Evolutionary conservation across 805 yeast species (phyloP), one percentile per base, ranked within the genome.

Genomic region (Pichia occidentalis): DNA sequence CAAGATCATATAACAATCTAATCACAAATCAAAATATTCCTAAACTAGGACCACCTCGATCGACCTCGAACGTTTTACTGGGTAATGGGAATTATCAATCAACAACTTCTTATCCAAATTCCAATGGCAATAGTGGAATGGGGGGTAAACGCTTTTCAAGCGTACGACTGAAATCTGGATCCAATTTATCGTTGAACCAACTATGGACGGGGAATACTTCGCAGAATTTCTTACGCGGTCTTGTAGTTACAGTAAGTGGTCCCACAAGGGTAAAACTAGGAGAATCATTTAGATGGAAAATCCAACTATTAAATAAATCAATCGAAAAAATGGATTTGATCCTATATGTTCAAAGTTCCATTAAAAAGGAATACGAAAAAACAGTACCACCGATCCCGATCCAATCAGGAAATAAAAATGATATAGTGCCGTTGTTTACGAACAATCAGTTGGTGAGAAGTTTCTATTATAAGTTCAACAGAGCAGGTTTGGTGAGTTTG

Each of bases 231-330:
- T 39, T 35, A 27, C 32, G 43, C 12, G 43, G 43, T 1, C 21
- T 40, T 4, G 43, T 40, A 10, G 62, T 82, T 11, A 71, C 80
- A 3, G 74, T 83, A 40, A 63, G 70, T 5, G 92, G 94, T 1
- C 72, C 74, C 9, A 71, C 80, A 5, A 65, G 68, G 28, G 76
- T 80, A 4, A 63, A 66, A 46, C 57, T 80, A 8, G 90, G 92
- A 3, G 70, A 73, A 28, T 63, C 67, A 3, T 74, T 73, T 52
- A 69, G 65, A 37, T 78, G 88, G 83, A 68, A 68, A 33, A 65
- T 84, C 11, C 82, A 77, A 48, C 76, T 81, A 1, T 69, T 80
- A 36, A 84, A 84, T 60, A 68, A 68, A 43, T 70, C 83, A 1
- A 47, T 58, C n/a, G 60, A 51, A 5, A 66, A 66, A 18, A 58